Evolutionary conservation across 1,284 basidiomycete species (phyloP).

Genomic region (Tranzscheliella williamsii): DNA sequence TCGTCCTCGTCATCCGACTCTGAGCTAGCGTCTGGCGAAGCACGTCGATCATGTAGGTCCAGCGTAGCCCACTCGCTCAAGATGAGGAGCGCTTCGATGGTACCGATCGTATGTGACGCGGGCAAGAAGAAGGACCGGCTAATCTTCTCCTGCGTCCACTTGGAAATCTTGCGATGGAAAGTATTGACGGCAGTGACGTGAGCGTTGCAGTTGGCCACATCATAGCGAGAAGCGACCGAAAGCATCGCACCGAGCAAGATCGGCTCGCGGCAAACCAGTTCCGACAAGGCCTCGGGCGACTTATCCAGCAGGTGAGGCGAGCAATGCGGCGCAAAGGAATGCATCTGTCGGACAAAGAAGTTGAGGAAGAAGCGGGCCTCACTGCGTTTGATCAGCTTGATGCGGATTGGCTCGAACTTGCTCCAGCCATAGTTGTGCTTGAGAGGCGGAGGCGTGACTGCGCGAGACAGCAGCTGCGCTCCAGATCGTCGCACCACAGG

Average conservation of each 20-base stretch:
- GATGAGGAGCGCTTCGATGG: constrained; percentile 43
- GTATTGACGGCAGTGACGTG: constrained; percentile 34
- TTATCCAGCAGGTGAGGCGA: constrained; percentile 34
- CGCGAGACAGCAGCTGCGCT: constrained; percentile 15
- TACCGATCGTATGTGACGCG: constrained; percentile 40
- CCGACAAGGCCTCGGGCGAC: constrained; percentile 35
- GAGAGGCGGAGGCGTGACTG: constrained; percentile 33
- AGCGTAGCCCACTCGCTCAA: constrained; percentile 46
- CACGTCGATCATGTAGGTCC: constrained; percentile 34
- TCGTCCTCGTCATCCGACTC: constrained; percentile 28
- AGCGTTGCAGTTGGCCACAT: constrained; percentile 33
- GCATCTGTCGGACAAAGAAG: constrained; percentile 43
- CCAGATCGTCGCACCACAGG: constrained; percentile 14
- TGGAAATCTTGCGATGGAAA: constrained; percentile 41
- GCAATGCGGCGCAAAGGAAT: constrained; percentile 44
- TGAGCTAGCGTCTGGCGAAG: constrained; percentile 28
- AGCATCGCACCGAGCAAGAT: constrained; percentile 45
- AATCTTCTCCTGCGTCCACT: constrained; percentile 45
- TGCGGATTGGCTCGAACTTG: constrained; percentile 42
- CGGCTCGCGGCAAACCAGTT: constrained; percentile 39
- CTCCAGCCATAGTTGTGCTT: constrained; percentile 41
- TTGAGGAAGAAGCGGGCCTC: constrained; percentile 41
- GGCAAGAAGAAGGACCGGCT: constrained; percentile 40
- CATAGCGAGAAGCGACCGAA: constrained; percentile 43
- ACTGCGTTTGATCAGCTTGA: constrained; percentile 40